Evolutionary conservation across 129 eudicot species (phyloP).

Genomic region (Saposhnikovia divaricata): DNA sequence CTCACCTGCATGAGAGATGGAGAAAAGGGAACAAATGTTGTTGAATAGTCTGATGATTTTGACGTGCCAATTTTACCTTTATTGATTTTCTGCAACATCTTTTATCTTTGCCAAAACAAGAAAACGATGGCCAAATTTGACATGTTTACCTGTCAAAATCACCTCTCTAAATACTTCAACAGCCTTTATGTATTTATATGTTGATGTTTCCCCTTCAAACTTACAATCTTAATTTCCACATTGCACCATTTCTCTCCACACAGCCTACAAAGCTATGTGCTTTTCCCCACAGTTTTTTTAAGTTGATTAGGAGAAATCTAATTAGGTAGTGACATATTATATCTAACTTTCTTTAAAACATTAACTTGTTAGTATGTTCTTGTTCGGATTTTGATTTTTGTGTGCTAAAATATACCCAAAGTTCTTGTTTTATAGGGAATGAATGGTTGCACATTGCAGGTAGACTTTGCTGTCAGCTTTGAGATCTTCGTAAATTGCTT

Average conservation of each 20-base stretch:
- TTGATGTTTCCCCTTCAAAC: not conserved
- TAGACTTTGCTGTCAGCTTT: not conserved
- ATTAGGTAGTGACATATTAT: not conserved
- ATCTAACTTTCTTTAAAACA: too few relatives aligned
- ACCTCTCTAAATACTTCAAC: not conserved
- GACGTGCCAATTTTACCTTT: not conserved
- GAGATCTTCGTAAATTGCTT: not conserved
- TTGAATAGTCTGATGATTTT: not conserved
- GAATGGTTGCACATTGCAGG: not conserved
- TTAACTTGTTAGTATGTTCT: not conserved
- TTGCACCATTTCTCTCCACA: not conserved
- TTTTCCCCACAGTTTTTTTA: not conserved
- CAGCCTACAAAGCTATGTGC: not conserved
- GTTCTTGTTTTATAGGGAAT: not conserved
- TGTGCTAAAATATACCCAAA: not conserved
- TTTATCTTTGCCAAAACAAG: slow-evolving; percentile 6
- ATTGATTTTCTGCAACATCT: too few relatives aligned
- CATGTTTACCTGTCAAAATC: not conserved
- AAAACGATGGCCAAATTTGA: not conserved
- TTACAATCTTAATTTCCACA: not conserved
- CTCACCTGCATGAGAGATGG: not conserved
- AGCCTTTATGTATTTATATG: not conserved
- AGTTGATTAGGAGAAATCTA: not conserved
- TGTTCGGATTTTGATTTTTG: not conserved
- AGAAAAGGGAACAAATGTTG: not conserved